These are phyloP conservation scores for Kurtzmaniella quercitrusa DNA, from an alignment of 1,139 yeast genomes.

Conservation along the genomic window DNA sequence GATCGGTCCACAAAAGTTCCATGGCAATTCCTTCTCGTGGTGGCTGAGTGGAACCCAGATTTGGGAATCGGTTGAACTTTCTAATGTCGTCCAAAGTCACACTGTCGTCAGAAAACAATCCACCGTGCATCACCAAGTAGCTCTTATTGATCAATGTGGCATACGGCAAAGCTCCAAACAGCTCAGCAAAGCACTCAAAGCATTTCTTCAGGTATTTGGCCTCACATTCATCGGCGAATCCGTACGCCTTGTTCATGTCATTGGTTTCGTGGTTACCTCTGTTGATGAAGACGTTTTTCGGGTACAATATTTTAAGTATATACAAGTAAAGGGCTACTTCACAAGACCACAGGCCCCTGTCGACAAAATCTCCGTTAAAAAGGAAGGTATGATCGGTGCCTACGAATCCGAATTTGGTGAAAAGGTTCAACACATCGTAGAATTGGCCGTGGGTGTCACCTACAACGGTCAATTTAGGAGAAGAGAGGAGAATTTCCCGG, in stretches of 20 bases:
- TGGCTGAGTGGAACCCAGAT: slow-evolving; percentile 65
- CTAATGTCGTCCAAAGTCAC: slow-evolving; percentile 73
- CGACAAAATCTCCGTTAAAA: slow-evolving; percentile 97
- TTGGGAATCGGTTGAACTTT: slow-evolving; percentile 59
- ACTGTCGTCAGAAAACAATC: slow-evolving; percentile 76
- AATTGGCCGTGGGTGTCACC: slow-evolving; percentile 99
- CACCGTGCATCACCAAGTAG: slow-evolving; percentile 93
- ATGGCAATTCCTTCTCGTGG: slow-evolving; percentile 89
- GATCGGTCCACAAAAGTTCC: slow-evolving; percentile 98
- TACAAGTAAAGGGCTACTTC: slow-evolving; percentile 87
- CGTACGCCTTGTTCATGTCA: slow-evolving; percentile 95
- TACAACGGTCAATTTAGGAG: slow-evolving; percentile 67
- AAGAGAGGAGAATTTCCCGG: slow-evolving; percentile 16
- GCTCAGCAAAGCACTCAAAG: slow-evolving; percentile 82
- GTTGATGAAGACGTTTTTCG: slow-evolving; percentile 69
- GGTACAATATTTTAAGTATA: slow-evolving; percentile 73
- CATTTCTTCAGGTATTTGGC: slow-evolving; percentile 79
- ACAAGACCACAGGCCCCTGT: slow-evolving; percentile 97
- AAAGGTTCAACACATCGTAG: slow-evolving; percentile 80
- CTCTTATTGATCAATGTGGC: slow-evolving; percentile 75
- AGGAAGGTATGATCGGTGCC: slow-evolving; percentile 69
- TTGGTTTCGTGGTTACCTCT: slow-evolving; percentile 97
- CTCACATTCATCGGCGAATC: slow-evolving; percentile 94
- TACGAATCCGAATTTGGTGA: slow-evolving; percentile 65
- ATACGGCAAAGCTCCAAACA: slow-evolving; percentile 82